Percentiles rank a stretch among this genome's conserved stretches.
These are phyloP conservation scores for Rhodotorula kratochvilovae DNA, from an alignment of 768 basidiomycete species.

Conservation along the genomic window DNA sequence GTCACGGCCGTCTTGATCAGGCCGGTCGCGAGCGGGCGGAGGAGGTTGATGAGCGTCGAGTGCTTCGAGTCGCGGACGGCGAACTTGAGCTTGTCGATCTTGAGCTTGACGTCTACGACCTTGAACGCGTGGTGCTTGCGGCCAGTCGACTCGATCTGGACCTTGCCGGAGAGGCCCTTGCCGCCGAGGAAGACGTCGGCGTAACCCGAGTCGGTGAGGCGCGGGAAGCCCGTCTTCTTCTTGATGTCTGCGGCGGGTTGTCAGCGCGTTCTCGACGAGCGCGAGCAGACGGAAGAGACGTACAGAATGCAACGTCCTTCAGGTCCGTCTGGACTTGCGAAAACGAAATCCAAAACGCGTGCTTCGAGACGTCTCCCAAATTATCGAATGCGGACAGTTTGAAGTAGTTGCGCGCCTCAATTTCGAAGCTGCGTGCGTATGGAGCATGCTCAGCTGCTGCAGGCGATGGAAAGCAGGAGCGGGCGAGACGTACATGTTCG, in stretches of 20 bases:
- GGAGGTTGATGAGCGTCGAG: conserved; percentile 77
- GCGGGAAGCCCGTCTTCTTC: conserved; percentile 49
- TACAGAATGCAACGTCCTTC: conserved; percentile 76
- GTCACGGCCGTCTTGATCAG: conserved; percentile 74
- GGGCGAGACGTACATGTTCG: background rate
- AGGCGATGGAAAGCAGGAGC: background rate
- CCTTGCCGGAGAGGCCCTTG: conserved; percentile 64
- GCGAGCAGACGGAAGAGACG: conserved; percentile 56
- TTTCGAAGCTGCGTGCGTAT: background rate
- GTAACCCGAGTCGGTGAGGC: conserved; percentile 72
- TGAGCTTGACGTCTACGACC: conserved; percentile 55
- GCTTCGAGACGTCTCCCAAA: conserved; percentile 20
- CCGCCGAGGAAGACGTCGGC: conserved; percentile 84
- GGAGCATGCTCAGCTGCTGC: background rate
- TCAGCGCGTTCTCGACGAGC: too few relatives aligned
- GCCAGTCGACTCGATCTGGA: conserved; percentile 49
- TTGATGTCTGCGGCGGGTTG: conserved; percentile 24
- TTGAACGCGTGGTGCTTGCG: conserved; percentile 48
- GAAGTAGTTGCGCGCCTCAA: conserved; percentile 61
- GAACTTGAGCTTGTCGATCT: conserved; percentile 82
- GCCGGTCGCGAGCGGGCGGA: conserved; percentile 55
- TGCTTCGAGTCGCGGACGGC: conserved; percentile 87
- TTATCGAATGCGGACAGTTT: conserved; percentile 74
- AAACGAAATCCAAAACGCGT: conserved; percentile 3
- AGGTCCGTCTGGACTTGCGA: conserved; percentile 89